Base-by-base conservation (phyloP, 495 filamentous ascomycete genomes). In the Neurospora africana region DNA sequence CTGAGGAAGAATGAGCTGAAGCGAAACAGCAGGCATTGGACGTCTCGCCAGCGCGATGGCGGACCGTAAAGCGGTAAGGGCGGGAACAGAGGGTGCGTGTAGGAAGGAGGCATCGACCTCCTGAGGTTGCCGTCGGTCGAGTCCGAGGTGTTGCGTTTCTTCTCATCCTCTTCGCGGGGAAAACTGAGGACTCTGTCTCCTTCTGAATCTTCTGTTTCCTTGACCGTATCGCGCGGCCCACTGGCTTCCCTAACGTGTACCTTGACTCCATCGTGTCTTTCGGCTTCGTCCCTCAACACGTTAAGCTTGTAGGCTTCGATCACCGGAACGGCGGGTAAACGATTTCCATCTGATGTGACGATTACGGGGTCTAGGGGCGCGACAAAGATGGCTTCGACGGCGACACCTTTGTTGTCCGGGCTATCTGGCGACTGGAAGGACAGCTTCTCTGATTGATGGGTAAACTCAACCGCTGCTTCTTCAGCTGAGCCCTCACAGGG, bases 81-180 rank as follows among this genome's bases (percentile, higher is more conserved):
- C 13, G 95, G 95, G 76, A 98, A 98, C 1, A 97, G 81, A 9
- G 94, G 94, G 77, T 97, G 90, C 8, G 90, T 93, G 76, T 87
- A 83, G 5, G 88, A 86, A 2, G 90, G 87, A 0, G 89, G 89
- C 76, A 85, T 84, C n/a, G 82, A 71, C 72, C 73, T 79, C 68
- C 76, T 76, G 6, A 86, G 74, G 13, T 80, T 83, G 8, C 78
- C 81, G 19, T 81, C 79, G 2, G 76, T 72, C 35, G 81, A 74
- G 38, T 65, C 53, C 13, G 53, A 61, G 23, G 44, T 15, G 47
- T 73, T 77, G 27, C 73, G 72, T 7, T 68, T 37, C 23, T 73
- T 47, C 39, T 74, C 19, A 23, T 44, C 68, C 10, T 74, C 70
- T 40, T 71, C 67, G 53, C 72, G 44, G n/a, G 72, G 69, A 19